Evolutionary conservation across 1,139 yeast genomes (phyloP), one percentile per base, ranked within the genome.

Genomic region (Debaryomyces subglobosus): DNA sequence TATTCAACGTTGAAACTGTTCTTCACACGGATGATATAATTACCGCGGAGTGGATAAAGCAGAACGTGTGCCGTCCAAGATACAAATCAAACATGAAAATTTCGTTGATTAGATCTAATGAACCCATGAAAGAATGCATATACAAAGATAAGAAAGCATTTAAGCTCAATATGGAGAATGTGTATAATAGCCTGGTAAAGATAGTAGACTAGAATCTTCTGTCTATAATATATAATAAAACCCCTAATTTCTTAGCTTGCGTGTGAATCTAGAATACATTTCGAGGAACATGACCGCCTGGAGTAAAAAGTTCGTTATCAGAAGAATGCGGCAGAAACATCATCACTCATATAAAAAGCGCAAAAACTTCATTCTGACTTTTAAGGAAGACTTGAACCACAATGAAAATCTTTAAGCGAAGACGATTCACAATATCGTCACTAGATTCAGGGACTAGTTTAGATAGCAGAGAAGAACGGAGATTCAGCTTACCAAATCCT

Each of bases 1-100:
- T 72, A 10, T 54, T 72, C 30, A 74, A 72, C 47, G 53, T 72
- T 47, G 78, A 72, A 48, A 63, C 73, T 4, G 55, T 65, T 12
- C 45, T 46, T 13, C 10, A 39, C 9, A 58, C 60, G 2, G 59
- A 59, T 6, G 36, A 43, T 12, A 47, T 38, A 10, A 59, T 58
- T 40, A 34, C 63, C 1, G 56, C 67, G 3, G 68, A 63, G 44
- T 66, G 70, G 70, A 54, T 75, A 21, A 75, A 75, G 50, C 62
- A 65, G 44, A 62, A 64, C 45, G 63, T 74, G 39, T 74, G 79
- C 33, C 71, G 64, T 49, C 80, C 80, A 36, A 58, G 80, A 21
- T 75, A 75, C 53, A 75, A 75, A 50, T 63, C 77, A 35, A 69
- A 69, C 34, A 75, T 75, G 79, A 73, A 72, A 52, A 58, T 74